Evolutionary conservation across 2,329 filamentous ascomycete species (phyloP).

Genomic region (Hymenoscyphus repandus): DNA sequence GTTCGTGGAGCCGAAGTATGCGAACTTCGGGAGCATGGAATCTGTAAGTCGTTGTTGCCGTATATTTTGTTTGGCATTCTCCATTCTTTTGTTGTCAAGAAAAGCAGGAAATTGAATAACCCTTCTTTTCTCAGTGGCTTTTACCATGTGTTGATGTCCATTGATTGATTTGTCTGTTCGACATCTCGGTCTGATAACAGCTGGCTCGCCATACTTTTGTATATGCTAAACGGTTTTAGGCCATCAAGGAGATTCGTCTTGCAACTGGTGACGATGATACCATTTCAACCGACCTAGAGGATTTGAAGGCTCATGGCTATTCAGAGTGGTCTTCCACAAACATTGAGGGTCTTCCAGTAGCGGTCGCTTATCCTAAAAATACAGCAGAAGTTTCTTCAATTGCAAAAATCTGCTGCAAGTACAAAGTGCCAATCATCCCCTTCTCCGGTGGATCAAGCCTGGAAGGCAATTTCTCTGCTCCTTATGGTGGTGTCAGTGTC

Average conservation of each 20-base stretch:
- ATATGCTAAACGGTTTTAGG: constrained; percentile 35
- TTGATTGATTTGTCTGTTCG: no score
- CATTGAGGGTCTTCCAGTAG: constrained; percentile 54
- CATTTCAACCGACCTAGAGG: constrained; percentile 58
- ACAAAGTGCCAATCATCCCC: constrained; percentile 73
- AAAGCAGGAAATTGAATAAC: no score
- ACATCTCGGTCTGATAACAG: no score
- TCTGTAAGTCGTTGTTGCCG: constrained; percentile 33
- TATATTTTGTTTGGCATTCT: not conserved
- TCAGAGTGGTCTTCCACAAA: constrained; percentile 63
- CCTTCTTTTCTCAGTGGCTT: no score
- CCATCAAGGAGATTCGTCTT: constrained; percentile 49
- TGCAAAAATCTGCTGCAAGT: constrained; percentile 67
- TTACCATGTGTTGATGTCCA: no score
- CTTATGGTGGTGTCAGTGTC: constrained; percentile 80
- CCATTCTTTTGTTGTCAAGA: no score
- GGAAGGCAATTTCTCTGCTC: constrained; percentile 86
- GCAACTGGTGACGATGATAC: constrained; percentile 46
- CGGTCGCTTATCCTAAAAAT: constrained; percentile 57
- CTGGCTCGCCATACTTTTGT: no score
- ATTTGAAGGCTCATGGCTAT: constrained; percentile 58
- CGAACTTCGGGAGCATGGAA: constrained; percentile 45
- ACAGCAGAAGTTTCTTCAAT: constrained; percentile 57
- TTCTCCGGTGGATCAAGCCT: constrained; percentile 83
- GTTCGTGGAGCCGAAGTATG: constrained; percentile 37